These are phyloP conservation scores for Tulasnella sp. DNA, from an alignment of 768 basidiomycete species.

Conservation along the genomic window DNA sequence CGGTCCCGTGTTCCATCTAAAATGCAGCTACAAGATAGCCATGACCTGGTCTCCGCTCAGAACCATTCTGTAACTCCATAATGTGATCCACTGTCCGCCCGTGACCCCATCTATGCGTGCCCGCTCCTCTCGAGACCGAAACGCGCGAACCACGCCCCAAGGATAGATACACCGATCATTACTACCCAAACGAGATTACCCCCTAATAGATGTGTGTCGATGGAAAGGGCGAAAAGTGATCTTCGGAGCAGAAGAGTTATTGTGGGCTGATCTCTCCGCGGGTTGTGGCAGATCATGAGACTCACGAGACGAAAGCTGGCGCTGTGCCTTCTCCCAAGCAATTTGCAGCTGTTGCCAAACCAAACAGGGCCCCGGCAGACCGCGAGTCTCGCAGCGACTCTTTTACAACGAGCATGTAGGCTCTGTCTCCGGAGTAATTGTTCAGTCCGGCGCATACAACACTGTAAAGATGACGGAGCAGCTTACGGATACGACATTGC, in stretches of 20 bases:
- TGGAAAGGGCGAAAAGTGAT: conserved; percentile 50
- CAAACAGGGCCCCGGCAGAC: conserved; percentile 56
- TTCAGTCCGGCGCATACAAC: background rate
- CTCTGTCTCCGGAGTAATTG: conserved; percentile 32
- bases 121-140: background rate
- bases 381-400: conserved; percentile 45
- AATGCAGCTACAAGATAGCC: no score
- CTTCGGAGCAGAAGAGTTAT: conserved; percentile 29
- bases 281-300: background rate
- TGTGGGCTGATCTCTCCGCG: background rate
- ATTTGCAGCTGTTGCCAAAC: conserved; percentile 41
- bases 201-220: conserved; percentile 40
- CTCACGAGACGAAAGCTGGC: conserved; percentile 53
- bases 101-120: no score
- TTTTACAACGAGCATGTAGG: conserved; percentile 56
- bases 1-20: no score
- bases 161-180: conserved; percentile 25
- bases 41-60: no score
- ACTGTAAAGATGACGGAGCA: background rate
- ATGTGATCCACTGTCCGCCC: no score
- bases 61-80: no score
- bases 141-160: background rate
- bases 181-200: conserved; percentile 51
- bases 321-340: conserved; percentile 49
- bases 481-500: conserved; percentile 50